Evolutionary conservation across 2,329 filamentous ascomycete species (phyloP).

Genomic region (Pseudophaeomoniella oleicola): DNA sequence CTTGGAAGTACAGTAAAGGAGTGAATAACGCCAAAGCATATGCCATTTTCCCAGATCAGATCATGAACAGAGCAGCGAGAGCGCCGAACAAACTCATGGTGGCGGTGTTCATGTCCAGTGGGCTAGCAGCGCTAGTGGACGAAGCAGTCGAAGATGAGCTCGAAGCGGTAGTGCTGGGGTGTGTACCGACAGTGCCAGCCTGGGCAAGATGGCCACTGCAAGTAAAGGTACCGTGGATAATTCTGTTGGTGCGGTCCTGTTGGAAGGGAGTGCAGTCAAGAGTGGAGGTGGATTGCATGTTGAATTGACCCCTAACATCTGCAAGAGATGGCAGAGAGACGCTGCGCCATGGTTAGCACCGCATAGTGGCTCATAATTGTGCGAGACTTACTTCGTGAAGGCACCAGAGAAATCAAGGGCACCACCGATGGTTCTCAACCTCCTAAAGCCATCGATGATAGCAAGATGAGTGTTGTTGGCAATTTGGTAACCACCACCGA

Average conservation of each 20-base stretch:
- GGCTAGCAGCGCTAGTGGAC: background rate
- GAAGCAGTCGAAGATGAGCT: conserved; percentile 1
- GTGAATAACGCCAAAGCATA: background rate
- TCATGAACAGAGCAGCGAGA: background rate
- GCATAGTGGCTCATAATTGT: background rate
- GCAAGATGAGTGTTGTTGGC: conserved; percentile 74
- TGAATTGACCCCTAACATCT: conserved; percentile 58
- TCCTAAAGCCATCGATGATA: conserved; percentile 51
- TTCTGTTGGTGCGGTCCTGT: conserved; percentile 22
- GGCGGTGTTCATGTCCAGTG: background rate
- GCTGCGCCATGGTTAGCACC: conserved; percentile 29
- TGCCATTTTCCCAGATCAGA: background rate
- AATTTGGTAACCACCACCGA: conserved; percentile 70
- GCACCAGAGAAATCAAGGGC: conserved; percentile 74
- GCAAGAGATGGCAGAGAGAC: conserved; percentile 53
- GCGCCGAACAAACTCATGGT: background rate
- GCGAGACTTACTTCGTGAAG: conserved; percentile 62
- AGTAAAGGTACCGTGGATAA: conserved; percentile 32
- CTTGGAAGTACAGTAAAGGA: background rate
- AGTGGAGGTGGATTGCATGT: conserved; percentile 49
- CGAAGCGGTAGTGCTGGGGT: conserved; percentile 6
- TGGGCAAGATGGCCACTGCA: conserved; percentile 24
- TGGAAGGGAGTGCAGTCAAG: conserved; percentile 45
- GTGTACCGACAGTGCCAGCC: conserved; percentile 12
- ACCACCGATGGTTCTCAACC: conserved; percentile 57